Evolutionary conservation across 2,329 filamentous ascomycete genomes (phyloP).

Genomic region (Beauveria bassiana): DNA sequence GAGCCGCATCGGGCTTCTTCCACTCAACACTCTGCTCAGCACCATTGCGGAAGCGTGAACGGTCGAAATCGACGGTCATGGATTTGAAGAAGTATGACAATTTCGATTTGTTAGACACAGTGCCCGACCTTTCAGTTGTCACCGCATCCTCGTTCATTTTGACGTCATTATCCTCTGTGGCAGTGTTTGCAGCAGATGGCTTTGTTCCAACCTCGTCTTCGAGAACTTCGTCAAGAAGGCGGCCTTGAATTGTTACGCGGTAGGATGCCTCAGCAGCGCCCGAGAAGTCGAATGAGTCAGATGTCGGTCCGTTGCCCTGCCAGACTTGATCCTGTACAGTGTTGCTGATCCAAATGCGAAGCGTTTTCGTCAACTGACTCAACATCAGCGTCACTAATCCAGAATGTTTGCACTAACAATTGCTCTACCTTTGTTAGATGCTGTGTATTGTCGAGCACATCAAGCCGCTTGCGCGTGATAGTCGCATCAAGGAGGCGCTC

Average conservation of each 20-base stretch:
- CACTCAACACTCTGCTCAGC: slow-evolving; percentile 64
- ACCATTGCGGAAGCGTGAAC: slow-evolving; percentile 48
- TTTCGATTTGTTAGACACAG: slow-evolving; percentile 29
- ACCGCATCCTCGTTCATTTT: slow-evolving; percentile 18
- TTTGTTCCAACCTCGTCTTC: slow-evolving; percentile 36
- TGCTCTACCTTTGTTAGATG: slow-evolving; percentile 57
- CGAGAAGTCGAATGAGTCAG: slow-evolving; percentile 75
- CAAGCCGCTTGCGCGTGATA: slow-evolving; percentile 88
- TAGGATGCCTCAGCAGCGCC: slow-evolving; percentile 72
- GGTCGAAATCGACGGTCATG: slow-evolving; percentile 68
- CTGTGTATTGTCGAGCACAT: slow-evolving; percentile 75
- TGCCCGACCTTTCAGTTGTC: slow-evolving; percentile 27
- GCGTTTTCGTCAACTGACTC: slow-evolving; percentile 63
- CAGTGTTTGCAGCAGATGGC: slow-evolving; percentile 16
- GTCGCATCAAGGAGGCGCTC: slow-evolving; percentile 85
- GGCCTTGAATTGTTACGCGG: slow-evolving; percentile 85
- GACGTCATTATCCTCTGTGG: slow-evolving; percentile 30
- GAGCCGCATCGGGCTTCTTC: slow-evolving; percentile 66
- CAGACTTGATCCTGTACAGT: slow-evolving; percentile 90
- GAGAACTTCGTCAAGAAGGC: slow-evolving; percentile 60
- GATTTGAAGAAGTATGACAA: slow-evolving; percentile 77
- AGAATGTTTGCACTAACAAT: neutral
- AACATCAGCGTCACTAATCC: slow-evolving; percentile 11
- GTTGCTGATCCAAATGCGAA: slow-evolving; percentile 93
- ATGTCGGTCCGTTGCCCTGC: slow-evolving; percentile 64